Evolutionary conservation across 2,329 filamentous ascomycete species (phyloP).

Genomic region (Diplocarpon mali): DNA sequence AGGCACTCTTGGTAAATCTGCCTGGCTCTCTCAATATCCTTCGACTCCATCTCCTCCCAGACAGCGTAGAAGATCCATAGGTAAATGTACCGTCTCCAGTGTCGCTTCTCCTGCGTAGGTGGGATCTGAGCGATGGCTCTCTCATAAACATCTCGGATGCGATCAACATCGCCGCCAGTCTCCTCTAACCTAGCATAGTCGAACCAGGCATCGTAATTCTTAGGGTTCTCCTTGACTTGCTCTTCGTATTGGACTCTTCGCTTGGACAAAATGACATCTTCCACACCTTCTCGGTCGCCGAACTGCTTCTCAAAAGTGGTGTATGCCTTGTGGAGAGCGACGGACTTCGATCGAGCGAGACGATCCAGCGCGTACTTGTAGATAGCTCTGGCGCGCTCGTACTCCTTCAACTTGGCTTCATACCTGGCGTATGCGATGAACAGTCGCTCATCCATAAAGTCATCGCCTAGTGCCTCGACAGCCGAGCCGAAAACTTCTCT

Average conservation of each 20-base stretch:
- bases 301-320: slow-evolving; percentile 98
- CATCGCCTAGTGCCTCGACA: slow-evolving; percentile 81
- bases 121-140: slow-evolving; percentile 91
- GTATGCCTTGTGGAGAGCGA: slow-evolving; percentile 80
- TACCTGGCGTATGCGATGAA: slow-evolving; percentile 95
- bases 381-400: slow-evolving; percentile 84
- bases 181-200: slow-evolving; percentile 91
- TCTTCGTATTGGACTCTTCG: slow-evolving; percentile 89
- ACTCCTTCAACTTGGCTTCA: slow-evolving; percentile 89
- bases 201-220: slow-evolving; percentile 97
- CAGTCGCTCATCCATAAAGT: slow-evolving; percentile 90
- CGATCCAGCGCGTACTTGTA: slow-evolving; percentile 95
- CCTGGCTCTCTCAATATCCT: slow-evolving; percentile 65
- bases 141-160: slow-evolving; percentile 88
- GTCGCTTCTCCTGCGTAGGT: slow-evolving; percentile 89
- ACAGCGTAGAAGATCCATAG: slow-evolving; percentile 96
- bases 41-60: slow-evolving; percentile 82
- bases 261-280: slow-evolving; percentile 93
- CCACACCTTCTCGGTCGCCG: slow-evolving; percentile 83
- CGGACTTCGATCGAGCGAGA: slow-evolving; percentile 76
- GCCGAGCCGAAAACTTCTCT: slow-evolving; percentile 84
- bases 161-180: slow-evolving; percentile 66
- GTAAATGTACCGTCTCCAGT: slow-evolving; percentile 96
- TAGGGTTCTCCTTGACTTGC: slow-evolving; percentile 82
- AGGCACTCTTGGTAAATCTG: slow-evolving; percentile 89